phyloP scores from a whole-genome alignment of 192 early-diverging fungal genomes.

The Mortierella alpina region DNA sequence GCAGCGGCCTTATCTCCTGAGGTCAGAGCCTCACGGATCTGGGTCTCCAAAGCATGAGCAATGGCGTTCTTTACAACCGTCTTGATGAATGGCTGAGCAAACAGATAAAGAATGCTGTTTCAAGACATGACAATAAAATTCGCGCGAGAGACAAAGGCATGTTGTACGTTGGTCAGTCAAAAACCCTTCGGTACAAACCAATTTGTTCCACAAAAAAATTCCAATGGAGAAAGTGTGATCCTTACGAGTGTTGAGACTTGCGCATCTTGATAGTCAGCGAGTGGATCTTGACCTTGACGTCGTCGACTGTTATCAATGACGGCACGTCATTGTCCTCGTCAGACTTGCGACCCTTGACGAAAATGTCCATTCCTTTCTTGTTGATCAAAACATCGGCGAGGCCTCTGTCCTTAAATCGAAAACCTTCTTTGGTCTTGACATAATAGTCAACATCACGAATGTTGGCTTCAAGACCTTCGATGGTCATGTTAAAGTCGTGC shows the following conservation, averaged over 20 bases:
- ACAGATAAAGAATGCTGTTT: conserved; percentile 18
- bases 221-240: background rate
- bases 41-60: conserved; percentile 46
- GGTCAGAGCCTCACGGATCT: conserved; percentile 33
- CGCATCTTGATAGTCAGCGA: conserved; percentile 42
- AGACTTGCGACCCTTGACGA: conserved; percentile 18
- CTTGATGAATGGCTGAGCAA: conserved; percentile 51
- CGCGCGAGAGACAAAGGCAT: background rate
- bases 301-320: conserved; percentile 29
- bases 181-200: conserved; percentile 2
- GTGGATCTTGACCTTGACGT: conserved; percentile 42
- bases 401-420: conserved; percentile 49
- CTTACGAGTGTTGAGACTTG: conserved; percentile 44
- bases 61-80: conserved; percentile 51
- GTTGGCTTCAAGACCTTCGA: conserved; percentile 52
- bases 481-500: conserved; percentile 42
- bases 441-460: conserved; percentile 53
- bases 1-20: conserved; percentile 45
- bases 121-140: background rate
- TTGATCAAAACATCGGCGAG: conserved; percentile 49
- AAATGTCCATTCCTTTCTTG: conserved; percentile 35
- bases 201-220: conserved; percentile 4
- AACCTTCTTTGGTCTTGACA: conserved; percentile 56
- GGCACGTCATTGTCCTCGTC: conserved; percentile 25
- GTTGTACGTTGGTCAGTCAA: conserved; percentile 10